phyloP scores from a whole-genome alignment of 176 grass and related monocot genomes.

The Rhynchospora breviuscula region DNA sequence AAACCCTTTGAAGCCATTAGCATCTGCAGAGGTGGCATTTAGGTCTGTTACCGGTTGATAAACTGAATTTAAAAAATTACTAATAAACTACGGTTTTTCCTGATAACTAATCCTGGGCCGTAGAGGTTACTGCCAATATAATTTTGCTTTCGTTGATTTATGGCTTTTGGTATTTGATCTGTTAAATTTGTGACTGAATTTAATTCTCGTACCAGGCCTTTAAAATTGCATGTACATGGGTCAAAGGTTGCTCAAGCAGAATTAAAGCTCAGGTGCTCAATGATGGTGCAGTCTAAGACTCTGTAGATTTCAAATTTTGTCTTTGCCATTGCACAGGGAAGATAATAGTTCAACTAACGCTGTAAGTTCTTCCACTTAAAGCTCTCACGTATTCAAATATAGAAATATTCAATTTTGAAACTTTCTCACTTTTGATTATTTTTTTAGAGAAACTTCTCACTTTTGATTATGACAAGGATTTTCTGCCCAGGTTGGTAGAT shows the following conservation, averaged over 20 bases:
- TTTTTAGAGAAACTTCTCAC: too few relatives aligned
- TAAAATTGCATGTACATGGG: neutral
- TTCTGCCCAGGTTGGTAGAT: constrained; percentile 2
- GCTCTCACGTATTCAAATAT: neutral
- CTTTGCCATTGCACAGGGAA: neutral
- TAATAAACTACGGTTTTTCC: neutral
- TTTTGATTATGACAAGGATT: neutral
- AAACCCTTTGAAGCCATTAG: neutral
- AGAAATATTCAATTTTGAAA: neutral
- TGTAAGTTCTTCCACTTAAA: constrained; percentile 5
- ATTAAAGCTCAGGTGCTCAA: neutral
- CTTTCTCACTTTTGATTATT: neutral
- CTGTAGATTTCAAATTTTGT: constrained; percentile 14
- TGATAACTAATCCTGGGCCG: neutral
- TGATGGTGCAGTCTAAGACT: neutral
- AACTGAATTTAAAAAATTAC: neutral
- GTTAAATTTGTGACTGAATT: neutral
- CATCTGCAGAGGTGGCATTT: neutral
- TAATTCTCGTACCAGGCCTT: neutral
- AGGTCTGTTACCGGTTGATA: neutral
- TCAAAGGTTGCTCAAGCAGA: neutral
- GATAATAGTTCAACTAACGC: neutral
- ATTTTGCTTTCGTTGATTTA: neutral
- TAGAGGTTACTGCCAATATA: neutral
- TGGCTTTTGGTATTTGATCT: neutral